phyloP scores from a whole-genome alignment of 257 asterid species.

The Orobanche coerulescens region DNA sequence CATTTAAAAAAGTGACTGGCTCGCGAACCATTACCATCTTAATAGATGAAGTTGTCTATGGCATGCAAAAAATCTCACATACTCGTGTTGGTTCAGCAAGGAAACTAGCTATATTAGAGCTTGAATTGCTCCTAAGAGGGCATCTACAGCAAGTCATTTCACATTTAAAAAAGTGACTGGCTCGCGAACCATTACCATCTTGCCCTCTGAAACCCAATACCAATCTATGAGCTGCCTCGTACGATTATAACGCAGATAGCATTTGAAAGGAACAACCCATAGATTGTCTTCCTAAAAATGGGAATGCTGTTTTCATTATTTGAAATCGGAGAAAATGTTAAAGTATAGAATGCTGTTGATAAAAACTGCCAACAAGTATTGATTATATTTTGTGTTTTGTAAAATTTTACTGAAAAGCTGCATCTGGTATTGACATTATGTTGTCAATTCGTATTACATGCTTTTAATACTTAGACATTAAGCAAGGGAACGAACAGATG shows the following conservation, averaged over 20 bases:
- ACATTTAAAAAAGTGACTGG: not conserved
- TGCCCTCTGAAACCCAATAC: not conserved
- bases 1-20: not conserved
- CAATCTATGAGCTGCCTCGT: not conserved
- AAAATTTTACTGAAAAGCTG: constrained; percentile 5
- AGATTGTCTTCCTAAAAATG: not conserved
- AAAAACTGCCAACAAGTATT: not conserved
- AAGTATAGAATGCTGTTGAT: not conserved
- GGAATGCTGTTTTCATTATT: not conserved
- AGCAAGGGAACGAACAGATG: not conserved
- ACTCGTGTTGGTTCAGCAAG: not conserved
- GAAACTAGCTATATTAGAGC: not conserved
- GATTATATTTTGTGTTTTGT: not conserved
- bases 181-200: not conserved
- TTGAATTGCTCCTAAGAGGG: not conserved
- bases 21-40: not conserved
- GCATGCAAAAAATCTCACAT: not conserved
- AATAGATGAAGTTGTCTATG: not conserved
- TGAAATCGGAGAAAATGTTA: not conserved
- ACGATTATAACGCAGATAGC: not conserved
- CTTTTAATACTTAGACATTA: not conserved
- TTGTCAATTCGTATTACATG: not conserved
- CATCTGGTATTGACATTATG: not conserved
- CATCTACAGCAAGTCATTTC: not conserved
- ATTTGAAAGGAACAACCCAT: not conserved